Base-by-base conservation (phyloP, 2,329 filamentous ascomycete species). In the Penicillium verrucosum region DNA sequence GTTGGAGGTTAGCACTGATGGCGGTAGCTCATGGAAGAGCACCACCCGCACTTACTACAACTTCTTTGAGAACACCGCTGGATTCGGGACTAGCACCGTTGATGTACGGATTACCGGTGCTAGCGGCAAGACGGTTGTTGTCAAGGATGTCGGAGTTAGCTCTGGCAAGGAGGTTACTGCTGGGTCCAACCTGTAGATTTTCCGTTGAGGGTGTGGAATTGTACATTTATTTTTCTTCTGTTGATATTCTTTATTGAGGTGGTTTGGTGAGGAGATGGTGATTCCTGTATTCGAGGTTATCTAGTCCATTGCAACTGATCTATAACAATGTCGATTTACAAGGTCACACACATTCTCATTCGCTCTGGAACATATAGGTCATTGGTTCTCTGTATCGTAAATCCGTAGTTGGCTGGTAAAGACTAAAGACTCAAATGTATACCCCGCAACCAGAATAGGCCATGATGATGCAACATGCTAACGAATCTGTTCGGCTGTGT, bases 1-100 rank as follows among this genome's bases (percentile, higher is more conserved):
- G 60, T 76, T 88, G 25, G 84, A 88, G 62, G 84, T 88, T 56
- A 84, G 81, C 57, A 83, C 78, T 18, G 81, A 88, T 65, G 78
- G 81, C 11, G 85, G 85, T 18, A 77, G 64, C 51, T 82, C 81
- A 14, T 88, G 85, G 85, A 70, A 80, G 69, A 48, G 68, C n/a
- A 86, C 85, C 0, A 77, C 73, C 2, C 77, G 85, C 46, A 70
- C 77, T 54, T 70, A 75, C 29, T 85, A 85, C 69, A 83, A 88
- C 77, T 88, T 80, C 74, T 88, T 88, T 44, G 80, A 87, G 77
- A 79, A 85, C 62, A 56, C 74, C 0, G 75, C 77, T 56, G 85
- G 85, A 0, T 86, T 84, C 63, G 82, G 83, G 0, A 79, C 77
- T 0, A 70, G 76, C 9, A 78, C 70, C 3, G 82, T 87, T 1